Evolutionary conservation across 495 filamentous ascomycete species (phyloP).

Genomic region (Penicilliopsis zonata): DNA sequence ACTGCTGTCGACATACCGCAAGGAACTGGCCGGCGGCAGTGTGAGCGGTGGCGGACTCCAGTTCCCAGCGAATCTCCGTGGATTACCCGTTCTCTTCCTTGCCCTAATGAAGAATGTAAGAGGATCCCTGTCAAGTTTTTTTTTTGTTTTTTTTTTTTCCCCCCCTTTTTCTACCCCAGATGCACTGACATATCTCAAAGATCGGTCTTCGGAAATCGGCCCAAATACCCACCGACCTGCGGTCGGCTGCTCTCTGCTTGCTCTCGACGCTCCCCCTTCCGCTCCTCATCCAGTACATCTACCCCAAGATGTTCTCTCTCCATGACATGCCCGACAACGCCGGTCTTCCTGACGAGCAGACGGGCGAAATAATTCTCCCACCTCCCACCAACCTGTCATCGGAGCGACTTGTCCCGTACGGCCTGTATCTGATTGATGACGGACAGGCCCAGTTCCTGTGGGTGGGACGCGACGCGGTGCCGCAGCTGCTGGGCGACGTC

Average conservation of each 20-base stretch:
- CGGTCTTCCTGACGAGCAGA: slow-evolving; percentile 71
- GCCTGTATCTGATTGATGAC: slow-evolving; percentile 96
- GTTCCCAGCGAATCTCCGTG: slow-evolving; percentile 85
- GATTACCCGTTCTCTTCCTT: slow-evolving; percentile 79
- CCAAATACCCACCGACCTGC: slow-evolving; percentile 91
- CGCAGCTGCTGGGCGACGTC: slow-evolving; percentile 78
- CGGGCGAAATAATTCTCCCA: slow-evolving; percentile 78
- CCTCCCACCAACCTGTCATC: slow-evolving; percentile 80
- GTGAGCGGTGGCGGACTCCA: slow-evolving; percentile 87
- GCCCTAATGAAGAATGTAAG: slow-evolving; percentile 87
- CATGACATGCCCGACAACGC: slow-evolving; percentile 98
- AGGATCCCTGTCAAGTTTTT: too few relatives aligned
- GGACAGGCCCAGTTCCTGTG: slow-evolving; percentile 96
- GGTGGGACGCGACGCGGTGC: slow-evolving; percentile 87
- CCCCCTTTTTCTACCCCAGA: background rate
- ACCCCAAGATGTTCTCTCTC: slow-evolving; percentile 84
- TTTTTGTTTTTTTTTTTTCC: too few relatives aligned
- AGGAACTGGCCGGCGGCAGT: slow-evolving; percentile 91
- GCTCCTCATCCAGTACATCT: slow-evolving; percentile 92
- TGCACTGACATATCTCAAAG: slow-evolving; percentile 18
- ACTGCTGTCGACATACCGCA: slow-evolving; percentile 86
- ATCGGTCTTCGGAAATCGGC: slow-evolving; percentile 89
- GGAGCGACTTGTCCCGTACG: slow-evolving; percentile 76
- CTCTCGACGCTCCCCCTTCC: slow-evolving; percentile 87
- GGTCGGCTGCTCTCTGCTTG: slow-evolving; percentile 84